Conservation (phyloP, 768 basidiomycete genomes). For the Naganishia friedmannii region DNA sequence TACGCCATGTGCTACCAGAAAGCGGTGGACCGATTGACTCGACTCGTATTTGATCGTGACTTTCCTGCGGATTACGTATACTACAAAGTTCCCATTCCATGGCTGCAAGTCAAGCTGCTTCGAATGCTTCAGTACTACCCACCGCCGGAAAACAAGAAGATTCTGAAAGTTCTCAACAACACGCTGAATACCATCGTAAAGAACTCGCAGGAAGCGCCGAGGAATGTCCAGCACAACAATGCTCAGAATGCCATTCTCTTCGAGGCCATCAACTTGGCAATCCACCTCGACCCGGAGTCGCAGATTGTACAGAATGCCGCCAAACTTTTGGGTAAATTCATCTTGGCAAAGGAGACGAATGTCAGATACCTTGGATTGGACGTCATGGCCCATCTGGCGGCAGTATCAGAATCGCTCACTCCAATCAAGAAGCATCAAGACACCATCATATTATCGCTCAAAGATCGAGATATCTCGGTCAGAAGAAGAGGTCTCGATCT, state of each 20-base stretch:
- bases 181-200: constrained; percentile 87
- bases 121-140: constrained; percentile 92
- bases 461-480: constrained; percentile 96
- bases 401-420: constrained; percentile 82
- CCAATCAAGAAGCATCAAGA: constrained; percentile 93
- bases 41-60: constrained; percentile 90
- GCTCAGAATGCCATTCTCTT: constrained; percentile 98
- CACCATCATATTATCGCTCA: constrained; percentile 87
- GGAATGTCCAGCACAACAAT: constrained; percentile 95
- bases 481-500: constrained; percentile 89
- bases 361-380: constrained; percentile 95
- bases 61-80: constrained; percentile 87
- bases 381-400: constrained; percentile 96
- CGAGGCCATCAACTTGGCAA: constrained; percentile 93
- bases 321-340: constrained; percentile 87
- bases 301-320: constrained; percentile 83
- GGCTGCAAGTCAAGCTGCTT: constrained; percentile 94
- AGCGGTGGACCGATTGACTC: constrained; percentile 79
- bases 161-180: constrained; percentile 71
- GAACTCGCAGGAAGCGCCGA: constrained; percentile 76
- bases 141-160: constrained; percentile 82
- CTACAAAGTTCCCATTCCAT: constrained; percentile 95
- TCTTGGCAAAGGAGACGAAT: constrained; percentile 97
- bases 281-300: constrained; percentile 89
- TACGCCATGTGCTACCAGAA: constrained; percentile 90